Evolutionary conservation across 768 basidiomycete genomes (phyloP).

Genomic region (Mycena galericulata): DNA sequence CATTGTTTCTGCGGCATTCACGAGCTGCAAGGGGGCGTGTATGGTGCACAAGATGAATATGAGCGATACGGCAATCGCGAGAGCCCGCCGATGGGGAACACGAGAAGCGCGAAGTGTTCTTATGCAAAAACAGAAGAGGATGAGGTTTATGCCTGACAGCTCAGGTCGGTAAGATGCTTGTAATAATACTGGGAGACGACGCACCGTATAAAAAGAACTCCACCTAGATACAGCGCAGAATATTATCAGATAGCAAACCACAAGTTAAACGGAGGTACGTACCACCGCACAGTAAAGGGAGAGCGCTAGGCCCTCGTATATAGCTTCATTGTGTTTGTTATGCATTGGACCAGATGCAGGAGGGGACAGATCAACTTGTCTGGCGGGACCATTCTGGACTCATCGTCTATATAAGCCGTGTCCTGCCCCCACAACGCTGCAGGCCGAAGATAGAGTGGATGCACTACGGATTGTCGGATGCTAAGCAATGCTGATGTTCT

Average conservation of each 20-base stretch:
- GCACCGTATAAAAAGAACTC: conserved; percentile 47
- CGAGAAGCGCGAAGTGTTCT: conserved; percentile 10
- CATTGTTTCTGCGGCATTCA: conserved; percentile 28
- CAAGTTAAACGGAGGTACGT: not conserved
- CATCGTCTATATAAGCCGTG: conserved; percentile 16
- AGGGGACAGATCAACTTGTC: conserved; percentile 29
- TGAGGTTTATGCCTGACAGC: conserved; percentile 43
- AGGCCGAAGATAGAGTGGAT: not conserved
- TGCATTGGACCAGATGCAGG: conserved; percentile 22
- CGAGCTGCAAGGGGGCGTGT: conserved; percentile 27
- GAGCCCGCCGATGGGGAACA: conserved; percentile 9
- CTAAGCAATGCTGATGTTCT: conserved; percentile 23
- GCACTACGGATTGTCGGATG: too few relatives aligned
- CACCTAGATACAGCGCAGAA: conserved; percentile 27
- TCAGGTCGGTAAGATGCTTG: not conserved
- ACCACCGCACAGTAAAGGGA: conserved; percentile 28
- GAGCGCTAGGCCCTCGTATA: conserved; percentile 26
- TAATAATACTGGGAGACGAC: not conserved
- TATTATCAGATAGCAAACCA: too few relatives aligned
- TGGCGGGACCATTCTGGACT: not conserved
- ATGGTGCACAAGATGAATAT: conserved; percentile 26
- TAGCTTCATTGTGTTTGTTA: not conserved
- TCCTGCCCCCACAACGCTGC: not conserved
- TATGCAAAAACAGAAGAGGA: conserved; percentile 45
- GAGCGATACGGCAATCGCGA: conserved; percentile 15